A percentile compares a stretch with the other conserved stretches of the same genome.
These are phyloP conservation scores for Pythium utonaiense DNA, from an alignment of 352 stramenopile species.

Conservation along the genomic window DNA sequence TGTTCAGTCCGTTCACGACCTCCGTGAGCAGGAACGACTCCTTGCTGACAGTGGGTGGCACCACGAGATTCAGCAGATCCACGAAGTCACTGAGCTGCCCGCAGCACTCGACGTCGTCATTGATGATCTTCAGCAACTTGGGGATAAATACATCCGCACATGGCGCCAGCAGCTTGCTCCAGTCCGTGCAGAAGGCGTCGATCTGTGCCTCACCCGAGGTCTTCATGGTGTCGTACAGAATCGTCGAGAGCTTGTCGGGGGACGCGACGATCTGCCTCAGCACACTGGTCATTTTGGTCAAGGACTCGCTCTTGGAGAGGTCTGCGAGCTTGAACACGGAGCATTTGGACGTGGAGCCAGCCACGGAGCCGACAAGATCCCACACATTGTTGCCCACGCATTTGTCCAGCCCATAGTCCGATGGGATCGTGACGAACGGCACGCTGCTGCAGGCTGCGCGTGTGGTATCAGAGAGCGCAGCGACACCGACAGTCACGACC, in stretches of 20 bases:
- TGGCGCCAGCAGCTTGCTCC: constrained; percentile 33
- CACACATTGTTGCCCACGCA: constrained; percentile 49
- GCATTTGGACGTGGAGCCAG: constrained; percentile 34
- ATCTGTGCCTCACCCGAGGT: constrained; percentile 29
- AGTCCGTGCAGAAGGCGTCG: constrained; percentile 41
- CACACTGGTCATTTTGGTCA: constrained; percentile 27
- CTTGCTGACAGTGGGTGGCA: constrained; percentile 33
- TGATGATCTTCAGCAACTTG: constrained; percentile 28
- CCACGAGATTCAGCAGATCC: constrained; percentile 41
- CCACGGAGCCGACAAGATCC: constrained; percentile 27
- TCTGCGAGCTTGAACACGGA: constrained; percentile 33
- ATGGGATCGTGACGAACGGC: too few species aligned
- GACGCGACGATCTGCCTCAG: constrained; percentile 32
- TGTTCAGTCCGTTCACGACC: constrained; percentile 41
- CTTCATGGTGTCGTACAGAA: constrained; percentile 47
- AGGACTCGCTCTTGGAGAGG: constrained; percentile 29
- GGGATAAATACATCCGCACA: constrained; percentile 37
- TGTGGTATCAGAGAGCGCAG: too few species aligned
- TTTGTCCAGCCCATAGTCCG: too few species aligned
- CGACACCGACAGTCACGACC: too few species aligned
- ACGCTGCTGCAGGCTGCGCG: too few species aligned
- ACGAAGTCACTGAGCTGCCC: constrained; percentile 39
- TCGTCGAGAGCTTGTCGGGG: constrained; percentile 32
- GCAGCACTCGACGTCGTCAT: constrained; percentile 47
- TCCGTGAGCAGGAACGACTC: constrained; percentile 46